Evolutionary conservation across 148 eudicot species (phyloP), one percentile per base, ranked within the genome.

Genomic region (Beta vulgaris): DNA sequence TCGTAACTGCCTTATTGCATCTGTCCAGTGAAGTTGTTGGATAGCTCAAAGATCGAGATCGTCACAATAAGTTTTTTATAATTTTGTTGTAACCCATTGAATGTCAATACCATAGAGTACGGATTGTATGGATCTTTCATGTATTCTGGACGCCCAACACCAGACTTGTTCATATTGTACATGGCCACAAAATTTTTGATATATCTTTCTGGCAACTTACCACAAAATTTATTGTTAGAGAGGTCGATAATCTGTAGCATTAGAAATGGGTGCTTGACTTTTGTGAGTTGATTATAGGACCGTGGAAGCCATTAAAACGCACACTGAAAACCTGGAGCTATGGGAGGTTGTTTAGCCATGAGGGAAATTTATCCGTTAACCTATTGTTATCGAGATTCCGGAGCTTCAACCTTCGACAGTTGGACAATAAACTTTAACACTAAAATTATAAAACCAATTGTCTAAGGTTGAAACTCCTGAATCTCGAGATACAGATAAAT

Each of bases 261-360:
- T 4, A 57, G 71, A 23, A 75, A 80, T 23, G 67, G 34, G 43
- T 43, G 7, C 23, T 39, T 10, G 13, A 0, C 54, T 34, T 43
- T 28, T n/a, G 54, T 14, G 44, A 16, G 0, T 43, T 15, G 25
- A 35, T 28, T n/a, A 68, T 1, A 42, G 3, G 34, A 11, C 85
- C 82, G 9, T 37, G 73, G 8, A 83, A 71, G 54, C 72, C 53
- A 59, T 83, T 83, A 6, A 70, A 83, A 9, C 31, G 37, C 26
- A 79, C 60, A 31, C 0, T 13, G 5, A 82, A 69, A 0, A 1
- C 0, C 0, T 68, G 48, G 35, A 79, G 40, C 34, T 40, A 60
- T 14, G 58, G 73, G 28, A 79, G 82, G 26, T 34, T 28, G 0
- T 31, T 60, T 48, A 78, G 23, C 71, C 75, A 73, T 15, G 54